Evolutionary conservation across 2,329 filamentous ascomycete genomes (phyloP).

Genomic region (Sporothrix brasiliensis): DNA sequence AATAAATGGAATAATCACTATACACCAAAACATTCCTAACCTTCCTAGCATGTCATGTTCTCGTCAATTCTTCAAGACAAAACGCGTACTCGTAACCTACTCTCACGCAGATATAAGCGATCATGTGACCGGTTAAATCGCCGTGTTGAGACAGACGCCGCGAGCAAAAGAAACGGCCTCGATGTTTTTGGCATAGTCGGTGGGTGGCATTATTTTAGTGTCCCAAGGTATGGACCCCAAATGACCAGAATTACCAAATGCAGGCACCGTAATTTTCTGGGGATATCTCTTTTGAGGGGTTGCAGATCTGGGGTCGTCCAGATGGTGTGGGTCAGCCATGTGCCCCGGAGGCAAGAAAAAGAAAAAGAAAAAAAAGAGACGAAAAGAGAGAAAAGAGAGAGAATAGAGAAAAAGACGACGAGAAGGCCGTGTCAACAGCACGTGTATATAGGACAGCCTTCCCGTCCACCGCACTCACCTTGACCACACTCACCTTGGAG

Average conservation of each 20-base stretch:
- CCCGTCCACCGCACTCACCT: background rate
- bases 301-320: background rate
- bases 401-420: background rate
- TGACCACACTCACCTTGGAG: background rate
- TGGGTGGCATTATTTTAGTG: background rate
- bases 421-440: too few relatives aligned
- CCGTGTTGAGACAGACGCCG: background rate
- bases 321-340: background rate
- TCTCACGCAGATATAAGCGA: background rate
- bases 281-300: background rate
- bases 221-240: background rate
- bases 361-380: background rate
- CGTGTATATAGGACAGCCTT: background rate
- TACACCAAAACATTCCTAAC: too few relatives aligned
- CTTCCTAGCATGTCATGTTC: background rate
- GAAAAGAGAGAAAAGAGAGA: too few relatives aligned
- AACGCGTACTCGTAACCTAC: background rate
- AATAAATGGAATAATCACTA: too few relatives aligned
- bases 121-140: conserved; percentile 6
- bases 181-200: background rate
- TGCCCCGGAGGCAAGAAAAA: background rate
- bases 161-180: background rate
- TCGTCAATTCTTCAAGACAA: background rate
- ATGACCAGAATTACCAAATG: background rate
- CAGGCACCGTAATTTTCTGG: background rate